Percentiles rank a stretch among this genome's conserved stretches.
Conservation (phyloP, 305 asterid species). For the Coffea humblotiana region DNA sequence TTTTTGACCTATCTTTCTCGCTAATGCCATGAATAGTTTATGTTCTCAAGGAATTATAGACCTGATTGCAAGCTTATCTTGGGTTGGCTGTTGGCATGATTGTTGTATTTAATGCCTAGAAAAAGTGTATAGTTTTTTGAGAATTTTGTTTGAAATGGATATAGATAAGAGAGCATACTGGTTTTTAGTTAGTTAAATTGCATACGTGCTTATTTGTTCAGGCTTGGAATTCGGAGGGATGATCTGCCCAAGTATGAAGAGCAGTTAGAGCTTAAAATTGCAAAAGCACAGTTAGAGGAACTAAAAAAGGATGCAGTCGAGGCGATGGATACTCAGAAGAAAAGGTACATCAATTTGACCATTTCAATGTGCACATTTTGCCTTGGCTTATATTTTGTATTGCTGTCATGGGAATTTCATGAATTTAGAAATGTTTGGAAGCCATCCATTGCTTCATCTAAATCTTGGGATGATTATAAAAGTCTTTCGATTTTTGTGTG, state of each 20-base stretch:
- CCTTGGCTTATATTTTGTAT: not conserved
- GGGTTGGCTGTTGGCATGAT: not conserved
- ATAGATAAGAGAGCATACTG: not conserved
- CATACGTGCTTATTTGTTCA: slow-evolving; percentile 18
- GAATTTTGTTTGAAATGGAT: not conserved
- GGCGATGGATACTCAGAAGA: slow-evolving; percentile 96
- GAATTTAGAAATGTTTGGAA: not conserved
- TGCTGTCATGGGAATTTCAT: not conserved
- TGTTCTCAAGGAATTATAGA: not conserved
- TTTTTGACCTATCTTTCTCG: not conserved
- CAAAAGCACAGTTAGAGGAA: slow-evolving; percentile 84
- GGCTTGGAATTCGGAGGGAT: slow-evolving; percentile 77
- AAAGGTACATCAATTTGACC: slow-evolving; percentile 40
- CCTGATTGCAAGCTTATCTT: not conserved
- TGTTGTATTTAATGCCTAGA: not conserved
- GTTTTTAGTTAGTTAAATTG: not conserved
- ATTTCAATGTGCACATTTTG: not conserved
- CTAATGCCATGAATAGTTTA: not conserved
- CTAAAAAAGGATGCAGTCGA: slow-evolving; percentile 72
- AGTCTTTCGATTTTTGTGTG: not conserved
- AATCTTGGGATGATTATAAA: not conserved
- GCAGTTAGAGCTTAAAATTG: slow-evolving; percentile 69
- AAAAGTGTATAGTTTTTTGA: not conserved
- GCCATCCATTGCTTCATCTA: no score
- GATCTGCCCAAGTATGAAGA: slow-evolving; percentile 89